These are phyloP conservation scores for Amanita pallidorosea DNA, from an alignment of 768 basidiomycete species.

Conservation along the genomic window DNA sequence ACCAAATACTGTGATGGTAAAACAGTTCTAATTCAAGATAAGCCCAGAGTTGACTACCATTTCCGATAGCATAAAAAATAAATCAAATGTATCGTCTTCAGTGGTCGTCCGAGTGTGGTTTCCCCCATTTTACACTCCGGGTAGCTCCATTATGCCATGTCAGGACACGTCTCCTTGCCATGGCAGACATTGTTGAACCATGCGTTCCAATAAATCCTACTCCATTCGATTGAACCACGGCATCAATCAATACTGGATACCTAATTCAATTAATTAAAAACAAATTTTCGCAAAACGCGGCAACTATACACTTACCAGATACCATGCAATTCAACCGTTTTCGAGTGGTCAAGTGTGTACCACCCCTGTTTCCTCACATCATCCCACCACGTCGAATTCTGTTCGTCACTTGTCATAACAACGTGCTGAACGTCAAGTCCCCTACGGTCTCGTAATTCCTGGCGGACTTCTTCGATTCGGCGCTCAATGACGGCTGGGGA, in stretches of 20 bases:
- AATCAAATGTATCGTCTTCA: conserved; percentile 10
- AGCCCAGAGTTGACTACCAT: background rate
- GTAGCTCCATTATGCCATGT: conserved; percentile 52
- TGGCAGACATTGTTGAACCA: conserved; percentile 57
- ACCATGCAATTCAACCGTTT: conserved; percentile 35
- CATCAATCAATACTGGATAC: conserved; percentile 68
- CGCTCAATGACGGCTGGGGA: conserved; percentile 40
- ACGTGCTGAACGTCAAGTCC: conserved; percentile 39
- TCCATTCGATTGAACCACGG: conserved; percentile 57
- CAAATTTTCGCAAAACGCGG: background rate
- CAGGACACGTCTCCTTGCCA: conserved; percentile 56
- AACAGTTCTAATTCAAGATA: background rate
- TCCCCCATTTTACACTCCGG: conserved; percentile 50
- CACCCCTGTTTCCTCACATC: conserved; percentile 39
- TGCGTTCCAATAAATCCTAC: conserved; percentile 66
- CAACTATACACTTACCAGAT: conserved; percentile 28
- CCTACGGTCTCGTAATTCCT: conserved; percentile 32
- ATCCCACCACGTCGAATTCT: conserved; percentile 47
- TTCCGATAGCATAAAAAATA: background rate
- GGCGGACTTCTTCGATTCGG: conserved; percentile 44
- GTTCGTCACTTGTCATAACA: conserved; percentile 58
- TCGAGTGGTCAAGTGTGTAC: conserved; percentile 38
- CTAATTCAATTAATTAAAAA: conserved; percentile 18
- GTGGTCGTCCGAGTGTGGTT: conserved; percentile 45
- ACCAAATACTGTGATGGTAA: conserved; percentile 26